phyloP scores from a whole-genome alignment of 306 rosid species.

The Adenanthera pavonina region DNA sequence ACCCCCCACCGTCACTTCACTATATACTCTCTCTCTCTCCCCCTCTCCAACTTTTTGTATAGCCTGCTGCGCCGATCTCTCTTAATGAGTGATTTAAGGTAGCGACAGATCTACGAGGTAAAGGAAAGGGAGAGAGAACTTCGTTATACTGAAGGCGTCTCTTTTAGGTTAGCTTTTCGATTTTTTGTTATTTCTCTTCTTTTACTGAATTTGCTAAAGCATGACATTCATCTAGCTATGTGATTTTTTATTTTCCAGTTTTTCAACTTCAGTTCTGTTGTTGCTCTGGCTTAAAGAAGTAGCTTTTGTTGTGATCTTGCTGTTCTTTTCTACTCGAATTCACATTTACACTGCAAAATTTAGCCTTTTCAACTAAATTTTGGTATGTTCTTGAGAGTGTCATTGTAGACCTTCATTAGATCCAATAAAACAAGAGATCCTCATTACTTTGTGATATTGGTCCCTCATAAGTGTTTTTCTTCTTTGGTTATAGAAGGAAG shows the following conservation, averaged over 20 bases:
- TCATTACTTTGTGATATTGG: neutral
- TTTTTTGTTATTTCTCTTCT: neutral
- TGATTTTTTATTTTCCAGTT: neutral
- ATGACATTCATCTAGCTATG: neutral
- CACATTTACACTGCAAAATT: conserved; percentile 23
- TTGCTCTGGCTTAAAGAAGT: conserved; percentile 9
- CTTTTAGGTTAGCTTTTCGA: conserved; percentile 16
- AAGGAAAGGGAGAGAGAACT: neutral
- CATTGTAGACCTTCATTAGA: conserved; percentile 43
- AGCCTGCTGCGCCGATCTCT: conserved; percentile 8
- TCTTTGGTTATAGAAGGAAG: too few relatives aligned
- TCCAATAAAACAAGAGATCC: conserved; percentile 22
- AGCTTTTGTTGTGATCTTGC: conserved; percentile 29
- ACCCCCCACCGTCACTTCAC: neutral
- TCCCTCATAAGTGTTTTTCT: too few relatives aligned
- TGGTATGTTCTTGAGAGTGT: neutral
- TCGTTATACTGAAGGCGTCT: neutral
- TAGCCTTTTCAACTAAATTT: conserved; percentile 20
- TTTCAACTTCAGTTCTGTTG: neutral
- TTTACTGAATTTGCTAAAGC: neutral
- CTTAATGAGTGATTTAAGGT: neutral
- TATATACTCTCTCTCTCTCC: neutral
- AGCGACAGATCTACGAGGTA: conserved; percentile 31
- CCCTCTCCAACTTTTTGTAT: neutral
- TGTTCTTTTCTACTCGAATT: conserved; percentile 9